Conservation (phyloP, 2,329 filamentous ascomycete genomes). For the Magnaporthales sp. region DNA sequence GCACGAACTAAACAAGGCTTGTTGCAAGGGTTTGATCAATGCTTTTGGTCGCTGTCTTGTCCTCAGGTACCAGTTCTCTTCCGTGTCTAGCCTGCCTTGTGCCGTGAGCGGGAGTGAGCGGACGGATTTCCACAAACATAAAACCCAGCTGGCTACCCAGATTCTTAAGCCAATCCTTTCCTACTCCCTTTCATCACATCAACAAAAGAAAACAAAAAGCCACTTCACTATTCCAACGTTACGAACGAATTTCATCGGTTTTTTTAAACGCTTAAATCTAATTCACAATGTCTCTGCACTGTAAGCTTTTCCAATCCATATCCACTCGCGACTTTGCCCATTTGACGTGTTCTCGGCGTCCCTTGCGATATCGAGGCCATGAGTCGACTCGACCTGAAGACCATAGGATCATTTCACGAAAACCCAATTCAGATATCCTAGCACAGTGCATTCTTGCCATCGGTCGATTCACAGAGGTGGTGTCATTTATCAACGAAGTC, state of each 20-base stretch:
- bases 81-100: not conserved
- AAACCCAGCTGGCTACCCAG: not conserved
- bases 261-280: not conserved
- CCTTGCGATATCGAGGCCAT: not conserved
- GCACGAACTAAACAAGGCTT: not conserved
- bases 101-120: not conserved
- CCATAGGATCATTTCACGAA: not conserved
- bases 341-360: not conserved
- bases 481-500: not conserved
- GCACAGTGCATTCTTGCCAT: not conserved
- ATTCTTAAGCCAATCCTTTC: not conserved
- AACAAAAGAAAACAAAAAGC: not conserved
- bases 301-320: slow-evolving; percentile 25
- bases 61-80: slow-evolving; percentile 7
- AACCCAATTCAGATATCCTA: not conserved
- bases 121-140: not conserved
- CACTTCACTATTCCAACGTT: slow-evolving; percentile 6
- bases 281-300: slow-evolving; percentile 50
- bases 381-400: not conserved
- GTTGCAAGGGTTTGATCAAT: not conserved
- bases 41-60: slow-evolving; percentile 1
- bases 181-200: not conserved
- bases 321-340: not conserved
- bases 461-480: not conserved
- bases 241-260: not conserved